Evolutionary conservation across 2,329 filamentous ascomycete species (phyloP).

Genomic region (Cladophialophora exuberans): DNA sequence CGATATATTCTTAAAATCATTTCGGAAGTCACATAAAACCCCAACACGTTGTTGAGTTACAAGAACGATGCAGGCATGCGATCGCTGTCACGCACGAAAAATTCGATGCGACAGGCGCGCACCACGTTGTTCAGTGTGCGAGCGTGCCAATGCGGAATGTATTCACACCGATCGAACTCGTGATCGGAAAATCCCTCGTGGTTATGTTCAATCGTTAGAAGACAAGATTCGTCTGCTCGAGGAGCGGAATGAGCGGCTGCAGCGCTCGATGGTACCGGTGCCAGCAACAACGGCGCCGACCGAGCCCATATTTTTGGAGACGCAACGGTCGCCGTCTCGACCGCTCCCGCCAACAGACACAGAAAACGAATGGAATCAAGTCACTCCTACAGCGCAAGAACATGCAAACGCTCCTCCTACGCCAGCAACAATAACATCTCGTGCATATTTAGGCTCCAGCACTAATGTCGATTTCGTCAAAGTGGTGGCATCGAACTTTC

Average conservation of each 20-base stretch:
- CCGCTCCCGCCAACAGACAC: background rate
- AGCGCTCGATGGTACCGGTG: background rate
- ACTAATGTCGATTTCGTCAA: background rate
- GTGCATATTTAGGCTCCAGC: background rate
- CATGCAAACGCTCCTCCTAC: background rate
- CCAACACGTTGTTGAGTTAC: no score
- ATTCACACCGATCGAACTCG: constrained; percentile 39
- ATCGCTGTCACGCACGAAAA: constrained; percentile 48
- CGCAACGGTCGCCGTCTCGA: background rate
- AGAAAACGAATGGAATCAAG: background rate
- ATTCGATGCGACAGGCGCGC: constrained; percentile 46
- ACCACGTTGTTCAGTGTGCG: constrained; percentile 43
- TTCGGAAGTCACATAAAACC: no score
- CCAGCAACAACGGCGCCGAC: background rate
- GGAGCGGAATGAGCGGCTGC: background rate
- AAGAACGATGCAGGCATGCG: constrained; percentile 39
- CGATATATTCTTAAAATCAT: no score
- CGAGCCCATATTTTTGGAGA: background rate
- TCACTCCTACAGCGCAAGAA: background rate
- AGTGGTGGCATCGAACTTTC: background rate
- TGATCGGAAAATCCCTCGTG: constrained; percentile 41
- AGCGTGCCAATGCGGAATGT: constrained; percentile 40
- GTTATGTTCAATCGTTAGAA: constrained; percentile 13
- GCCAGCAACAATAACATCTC: background rate
- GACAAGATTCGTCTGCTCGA: constrained; percentile 2